These are phyloP conservation scores for Ophiostoma ips DNA, from an alignment of 2,329 filamentous ascomycete genomes.

Conservation along the genomic window DNA sequence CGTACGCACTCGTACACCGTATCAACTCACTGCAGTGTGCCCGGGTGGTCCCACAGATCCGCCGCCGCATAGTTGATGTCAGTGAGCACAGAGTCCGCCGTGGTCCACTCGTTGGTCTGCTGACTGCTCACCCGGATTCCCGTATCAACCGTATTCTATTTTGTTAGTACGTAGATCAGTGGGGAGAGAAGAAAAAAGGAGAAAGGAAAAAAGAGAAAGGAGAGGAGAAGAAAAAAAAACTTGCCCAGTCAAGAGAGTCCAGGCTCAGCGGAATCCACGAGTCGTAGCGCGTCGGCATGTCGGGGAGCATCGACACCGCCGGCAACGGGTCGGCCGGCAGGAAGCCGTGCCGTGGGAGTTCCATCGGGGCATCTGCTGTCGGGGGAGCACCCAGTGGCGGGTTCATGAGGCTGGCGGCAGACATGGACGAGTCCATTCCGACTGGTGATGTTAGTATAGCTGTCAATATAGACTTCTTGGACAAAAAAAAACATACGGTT, in stretches of 20 bases:
- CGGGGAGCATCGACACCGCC: background rate
- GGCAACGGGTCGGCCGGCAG: conserved; percentile 1
- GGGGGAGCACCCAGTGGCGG: background rate
- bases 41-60: conserved; percentile 11
- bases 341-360: background rate
- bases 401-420: background rate
- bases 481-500: background rate
- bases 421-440: background rate
- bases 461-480: background rate
- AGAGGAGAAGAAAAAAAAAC: background rate
- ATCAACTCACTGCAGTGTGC: background rate
- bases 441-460: background rate
- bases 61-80: conserved; percentile 12
- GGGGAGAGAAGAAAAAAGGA: background rate
- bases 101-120: conserved; percentile 13
- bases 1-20: background rate
- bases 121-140: conserved; percentile 10
- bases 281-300: conserved; percentile 4
- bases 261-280: conserved; percentile 14
- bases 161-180: background rate
- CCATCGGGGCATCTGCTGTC: background rate
- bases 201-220: background rate
- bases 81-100: conserved; percentile 7
- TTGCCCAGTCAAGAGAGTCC: conserved; percentile 13
- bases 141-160: conserved; percentile 10